These are phyloP conservation scores for Hordeum pubiflorum DNA, from an alignment of 202 grass and related monocot genomes.

Conservation along the genomic window DNA sequence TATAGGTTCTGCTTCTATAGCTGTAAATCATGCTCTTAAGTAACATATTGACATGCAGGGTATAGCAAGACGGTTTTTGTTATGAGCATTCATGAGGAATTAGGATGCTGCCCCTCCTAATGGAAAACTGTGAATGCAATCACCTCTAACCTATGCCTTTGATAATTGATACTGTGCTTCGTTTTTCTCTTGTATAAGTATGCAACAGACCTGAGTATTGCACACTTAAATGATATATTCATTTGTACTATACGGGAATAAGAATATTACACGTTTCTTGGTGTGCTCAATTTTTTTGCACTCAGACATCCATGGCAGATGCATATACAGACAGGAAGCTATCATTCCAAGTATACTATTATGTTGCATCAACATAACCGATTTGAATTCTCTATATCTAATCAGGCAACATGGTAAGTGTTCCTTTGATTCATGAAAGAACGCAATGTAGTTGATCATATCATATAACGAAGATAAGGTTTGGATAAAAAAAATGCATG, in stretches of 20 bases:
- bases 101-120: neutral
- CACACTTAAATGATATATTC: neutral
- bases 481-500: neutral
- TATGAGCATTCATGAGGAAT: conserved; percentile 3
- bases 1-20: conserved; percentile 1
- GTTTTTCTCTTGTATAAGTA: neutral
- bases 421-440: neutral
- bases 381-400: neutral
- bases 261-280: neutral
- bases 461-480: conserved; percentile 4
- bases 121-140: neutral
- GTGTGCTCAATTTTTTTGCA: neutral
- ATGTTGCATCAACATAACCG: conserved; percentile 14
- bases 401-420: neutral
- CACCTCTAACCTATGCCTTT: neutral
- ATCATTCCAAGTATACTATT: conserved; percentile 1
- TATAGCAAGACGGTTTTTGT: neutral
- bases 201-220: neutral
- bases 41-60: conserved; percentile 2
- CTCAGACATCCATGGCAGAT: neutral
- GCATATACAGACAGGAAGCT: neutral
- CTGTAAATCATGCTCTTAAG: conserved; percentile 15
- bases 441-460: neutral
- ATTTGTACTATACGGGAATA: neutral
- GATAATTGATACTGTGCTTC: conserved; percentile 6